Percentiles rank a stretch among this genome's conserved stretches.
Conservation (phyloP, 176 grass and related monocot species). For the Triticum dicoccoides region DNA sequence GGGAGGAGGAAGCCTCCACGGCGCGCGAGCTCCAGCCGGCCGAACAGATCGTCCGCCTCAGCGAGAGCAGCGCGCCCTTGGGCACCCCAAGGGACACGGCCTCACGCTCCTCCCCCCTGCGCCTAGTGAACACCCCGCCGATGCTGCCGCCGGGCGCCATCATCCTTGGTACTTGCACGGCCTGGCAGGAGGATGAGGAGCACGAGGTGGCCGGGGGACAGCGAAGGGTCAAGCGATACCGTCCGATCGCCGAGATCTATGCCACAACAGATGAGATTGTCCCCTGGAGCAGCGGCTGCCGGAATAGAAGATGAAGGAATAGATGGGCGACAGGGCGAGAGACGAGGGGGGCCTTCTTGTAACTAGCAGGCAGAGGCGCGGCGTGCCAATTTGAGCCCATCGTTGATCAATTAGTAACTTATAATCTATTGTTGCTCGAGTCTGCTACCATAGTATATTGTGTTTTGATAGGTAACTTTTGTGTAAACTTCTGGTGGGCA, state of each 20-base stretch:
- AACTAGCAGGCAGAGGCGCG: no score
- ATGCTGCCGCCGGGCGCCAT: background rate
- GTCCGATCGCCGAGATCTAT: slow-evolving; percentile 57
- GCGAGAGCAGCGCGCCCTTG: slow-evolving; percentile 33
- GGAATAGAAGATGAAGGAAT: background rate
- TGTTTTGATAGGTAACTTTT: no score
- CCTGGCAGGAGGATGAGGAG: slow-evolving; percentile 4
- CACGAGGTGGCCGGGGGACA: slow-evolving; percentile 20
- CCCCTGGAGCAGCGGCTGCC: background rate
- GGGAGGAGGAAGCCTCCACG: slow-evolving; percentile 19
- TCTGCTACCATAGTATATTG: no score
- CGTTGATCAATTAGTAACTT: no score
- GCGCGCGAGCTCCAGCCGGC: slow-evolving; percentile 41
- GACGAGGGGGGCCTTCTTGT: background rate
- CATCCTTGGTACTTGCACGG: background rate
- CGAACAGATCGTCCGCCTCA: slow-evolving; percentile 37
- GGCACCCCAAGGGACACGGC: no score
- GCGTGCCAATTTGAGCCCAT: no score
- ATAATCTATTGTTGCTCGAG: no score
- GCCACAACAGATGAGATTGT: slow-evolving; percentile 19
- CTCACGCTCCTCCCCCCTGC: slow-evolving; percentile 32
- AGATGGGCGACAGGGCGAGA: background rate
- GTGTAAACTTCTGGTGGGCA: no score
- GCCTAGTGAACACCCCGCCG: slow-evolving; percentile 29
- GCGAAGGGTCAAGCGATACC: slow-evolving; percentile 42